Evolutionary conservation across 306 rosid genomes (phyloP).

Genomic region (Cicer judaicum): DNA sequence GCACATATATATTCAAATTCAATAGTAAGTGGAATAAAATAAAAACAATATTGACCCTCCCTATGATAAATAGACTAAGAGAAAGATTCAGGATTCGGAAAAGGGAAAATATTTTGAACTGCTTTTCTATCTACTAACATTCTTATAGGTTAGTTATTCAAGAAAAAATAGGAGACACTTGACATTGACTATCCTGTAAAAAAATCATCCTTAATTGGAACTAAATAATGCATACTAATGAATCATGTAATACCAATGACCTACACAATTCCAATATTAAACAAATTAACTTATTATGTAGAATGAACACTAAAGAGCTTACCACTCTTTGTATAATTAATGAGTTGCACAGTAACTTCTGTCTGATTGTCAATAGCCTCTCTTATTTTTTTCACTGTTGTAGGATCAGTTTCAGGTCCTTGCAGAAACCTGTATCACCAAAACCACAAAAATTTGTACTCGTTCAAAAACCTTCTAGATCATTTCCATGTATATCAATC

Average conservation of each 20-base stretch:
- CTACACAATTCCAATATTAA: neutral
- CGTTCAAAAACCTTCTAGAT: conserved; percentile 5
- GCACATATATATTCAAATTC: conserved; percentile 36
- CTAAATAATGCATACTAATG: neutral
- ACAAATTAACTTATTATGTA: neutral
- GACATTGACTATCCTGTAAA: conserved; percentile 24
- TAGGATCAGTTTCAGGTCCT: conserved; percentile 98
- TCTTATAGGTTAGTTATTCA: conserved; percentile 16
- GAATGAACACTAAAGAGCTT: conserved; percentile 36
- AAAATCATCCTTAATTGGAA: conserved; percentile 2
- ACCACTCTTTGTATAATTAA: conserved; percentile 94
- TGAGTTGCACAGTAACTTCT: conserved; percentile 95
- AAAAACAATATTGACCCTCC: conserved; percentile 10
- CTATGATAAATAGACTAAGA: conserved; percentile 13
- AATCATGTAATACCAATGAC: neutral
- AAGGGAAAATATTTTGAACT: conserved; percentile 22
- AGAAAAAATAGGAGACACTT: neutral
- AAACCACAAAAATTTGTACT: neutral
- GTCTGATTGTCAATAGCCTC: conserved; percentile 86
- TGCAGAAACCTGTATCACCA: conserved; percentile 76
- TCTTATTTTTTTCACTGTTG: conserved; percentile 84
- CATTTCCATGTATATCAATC: neutral
- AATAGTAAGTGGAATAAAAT: conserved; percentile 18
- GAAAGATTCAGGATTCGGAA: conserved; percentile 14
- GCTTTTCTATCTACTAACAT: neutral